Evolutionary conservation across 805 yeast genomes (phyloP), one percentile per base, ranked within the genome.

Genomic region (Candida pseudoglaebosa): DNA sequence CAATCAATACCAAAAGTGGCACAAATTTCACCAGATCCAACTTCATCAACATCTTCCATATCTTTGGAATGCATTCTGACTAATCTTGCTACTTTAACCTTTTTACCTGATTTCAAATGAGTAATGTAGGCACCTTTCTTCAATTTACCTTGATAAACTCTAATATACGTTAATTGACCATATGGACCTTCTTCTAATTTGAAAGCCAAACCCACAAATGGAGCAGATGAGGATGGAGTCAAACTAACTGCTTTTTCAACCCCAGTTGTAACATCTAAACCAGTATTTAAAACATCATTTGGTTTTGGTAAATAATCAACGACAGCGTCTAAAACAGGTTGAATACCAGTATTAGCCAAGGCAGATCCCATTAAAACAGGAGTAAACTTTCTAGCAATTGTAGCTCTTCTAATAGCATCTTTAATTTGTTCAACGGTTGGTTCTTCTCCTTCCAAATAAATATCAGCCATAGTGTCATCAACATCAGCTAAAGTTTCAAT

Each of bases 301-400:
- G 99, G 99, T 61, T 91, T 82, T 33, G 99, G 99, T 54, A 93
- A 75, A 65, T 81, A 93, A 61, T 91, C 97, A 48, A 91, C 91
- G 43, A 93, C 95, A 29, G 97, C 93, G 62, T 93, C 97, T 52
- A 93, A 73, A 26, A 91, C 96, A 16, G 90, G 90, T 71, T 93
- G 99, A 48, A 93, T 76, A 64, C 97, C 96, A 49, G 82, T 86
- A 70, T 93, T 93, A 42, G 98, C 99, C 47, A 93, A 74, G 14
- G 99, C 99, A 36, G 97, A 88, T 16, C 99, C 99, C 97, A 93
- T 93, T 48, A 91, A 72, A n/a, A 93, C 98, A n/a, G 99, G 99
- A 10, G 98, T 88, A 72, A 93, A 93, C 59, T 78, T 85, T 69
- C 97, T 81, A 22, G 90, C 95, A 65, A 91, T 91, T 14, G 99